Conservation (phyloP, 306 rosid genomes). For the Sophora flavescens region DNA sequence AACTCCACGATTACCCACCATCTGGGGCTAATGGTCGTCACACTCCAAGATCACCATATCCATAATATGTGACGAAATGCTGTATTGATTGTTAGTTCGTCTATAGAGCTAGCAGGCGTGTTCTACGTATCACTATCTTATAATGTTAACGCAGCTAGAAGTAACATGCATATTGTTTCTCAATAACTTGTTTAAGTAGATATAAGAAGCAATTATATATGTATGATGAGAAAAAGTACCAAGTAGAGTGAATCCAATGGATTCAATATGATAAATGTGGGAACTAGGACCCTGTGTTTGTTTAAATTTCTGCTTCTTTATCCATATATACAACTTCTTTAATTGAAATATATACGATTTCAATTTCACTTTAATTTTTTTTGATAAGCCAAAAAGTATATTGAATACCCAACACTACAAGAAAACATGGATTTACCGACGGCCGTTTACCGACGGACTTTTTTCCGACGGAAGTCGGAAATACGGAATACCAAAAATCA, state of each 20-base stretch:
- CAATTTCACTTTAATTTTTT: background rate
- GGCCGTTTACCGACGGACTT: too few relatives aligned
- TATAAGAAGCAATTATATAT: conserved; percentile 25
- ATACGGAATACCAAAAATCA: too few relatives aligned
- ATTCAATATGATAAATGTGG: background rate
- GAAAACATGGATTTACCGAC: too few relatives aligned
- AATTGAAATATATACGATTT: too few relatives aligned
- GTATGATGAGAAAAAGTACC: conserved; percentile 1
- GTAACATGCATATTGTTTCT: conserved; percentile 44
- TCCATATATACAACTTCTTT: background rate
- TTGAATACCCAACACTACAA: too few relatives aligned
- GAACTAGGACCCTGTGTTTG: conserved; percentile 7
- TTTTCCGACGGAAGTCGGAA: too few relatives aligned
- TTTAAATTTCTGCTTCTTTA: background rate
- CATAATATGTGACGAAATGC: conserved; percentile 34
- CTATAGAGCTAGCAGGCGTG: background rate
- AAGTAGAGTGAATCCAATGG: conserved; percentile 10
- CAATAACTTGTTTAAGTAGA: conserved; percentile 46
- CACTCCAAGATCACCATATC: conserved; percentile 68
- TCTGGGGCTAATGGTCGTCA: conserved; percentile 79
- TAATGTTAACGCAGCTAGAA: conserved; percentile 14
- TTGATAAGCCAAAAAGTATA: too few relatives aligned
- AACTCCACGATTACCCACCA: conserved; percentile 73
- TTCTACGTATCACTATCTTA: background rate
- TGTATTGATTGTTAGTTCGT: conserved; percentile 48